phyloP scores from a whole-genome alignment of 371 early-diverging fungal species.

The Polyrhizophydium stewartii region DNA sequence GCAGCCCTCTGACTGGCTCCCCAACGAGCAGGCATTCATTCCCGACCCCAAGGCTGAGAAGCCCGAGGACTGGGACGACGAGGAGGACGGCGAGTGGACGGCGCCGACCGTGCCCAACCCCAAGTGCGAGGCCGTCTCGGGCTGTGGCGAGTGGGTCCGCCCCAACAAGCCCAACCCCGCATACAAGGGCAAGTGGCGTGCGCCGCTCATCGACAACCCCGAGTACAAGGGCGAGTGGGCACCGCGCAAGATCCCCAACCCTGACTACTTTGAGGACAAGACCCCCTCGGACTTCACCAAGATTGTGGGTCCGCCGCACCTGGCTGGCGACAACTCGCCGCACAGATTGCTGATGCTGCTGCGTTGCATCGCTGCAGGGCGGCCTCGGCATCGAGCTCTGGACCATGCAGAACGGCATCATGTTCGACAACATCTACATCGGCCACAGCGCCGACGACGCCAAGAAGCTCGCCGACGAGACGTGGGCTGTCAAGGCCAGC shows the following conservation, averaged over 20 bases:
- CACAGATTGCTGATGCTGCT: background rate
- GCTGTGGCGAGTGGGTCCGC: slow-evolving; percentile 90
- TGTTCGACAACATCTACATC: slow-evolving; percentile 89
- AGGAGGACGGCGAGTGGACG: slow-evolving; percentile 75
- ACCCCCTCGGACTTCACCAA: slow-evolving; percentile 71
- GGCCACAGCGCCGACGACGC: slow-evolving; percentile 64
- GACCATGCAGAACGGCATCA: slow-evolving; percentile 91
- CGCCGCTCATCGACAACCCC: slow-evolving; percentile 89
- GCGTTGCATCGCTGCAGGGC: slow-evolving; percentile 22
- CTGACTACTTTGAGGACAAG: slow-evolving; percentile 81
- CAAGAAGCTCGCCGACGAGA: slow-evolving; percentile 60
- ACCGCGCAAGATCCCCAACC: slow-evolving; percentile 87
- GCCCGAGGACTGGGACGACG: slow-evolving; percentile 71
- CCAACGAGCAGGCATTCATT: slow-evolving; percentile 52
- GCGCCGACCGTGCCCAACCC: slow-evolving; percentile 67
- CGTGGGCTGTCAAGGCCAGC: slow-evolving; percentile 55
- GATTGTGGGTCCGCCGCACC: slow-evolving; percentile 38
- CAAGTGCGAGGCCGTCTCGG: slow-evolving; percentile 76
- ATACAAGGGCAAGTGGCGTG: slow-evolving; percentile 71
- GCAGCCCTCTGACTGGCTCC: slow-evolving; percentile 66
- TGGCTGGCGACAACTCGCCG: background rate
- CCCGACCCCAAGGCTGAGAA: slow-evolving; percentile 82
- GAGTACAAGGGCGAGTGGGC: slow-evolving; percentile 93
- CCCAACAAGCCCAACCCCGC: slow-evolving; percentile 86
- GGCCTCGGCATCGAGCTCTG: slow-evolving; percentile 93